Base-by-base conservation (phyloP, 345 rosid genomes). In the Eutrema yunnanense region DNA sequence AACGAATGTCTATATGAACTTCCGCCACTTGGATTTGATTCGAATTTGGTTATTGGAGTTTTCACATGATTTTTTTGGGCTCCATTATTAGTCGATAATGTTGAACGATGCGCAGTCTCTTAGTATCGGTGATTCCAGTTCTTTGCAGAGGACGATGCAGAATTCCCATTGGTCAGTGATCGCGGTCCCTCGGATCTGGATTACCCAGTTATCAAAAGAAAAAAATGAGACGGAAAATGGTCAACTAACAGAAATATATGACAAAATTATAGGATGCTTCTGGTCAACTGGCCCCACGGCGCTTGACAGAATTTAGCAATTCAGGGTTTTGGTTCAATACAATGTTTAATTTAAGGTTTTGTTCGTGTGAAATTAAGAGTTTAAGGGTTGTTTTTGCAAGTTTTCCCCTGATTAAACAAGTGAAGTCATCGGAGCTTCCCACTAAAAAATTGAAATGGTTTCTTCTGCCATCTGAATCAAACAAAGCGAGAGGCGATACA, bases 401-500 rank as follows among this genome's bases (percentile, higher is more conserved):
- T 53, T 26, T 6, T 4, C 6, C 4, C 12, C 12, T 26, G 3
- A 30, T 58, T 14, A 42, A 9, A 49, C 44, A 48, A 65, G 37
- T 65, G 51, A 55, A 4, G 54, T 52, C 11, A 69, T 9, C 69
- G 33, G 33, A 67, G 79, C 41, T 67, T 44, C 69, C 73, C 79
- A 75, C 79, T 13, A 52, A 74, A 41, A 44, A 65, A 49, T 48
- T 58, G 48, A 49, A 72, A 27, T 41, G 3, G 10, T 54, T 63
- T 44, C 29, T 19, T 30, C 22, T 36, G 12, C 16, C 6, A 61
- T 62, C 44, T 32, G 7, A 40, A 61, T 61, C 11, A 40, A 22
- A 60, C 42, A 27, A 65, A 65, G 19, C 51, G 47, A 73, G 67
- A 52, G 38, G 74, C 72, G 76, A 67, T 64, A 63, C 67, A 49